Evolutionary conservation across 768 basidiomycete genomes (phyloP), one percentile per base, ranked within the genome.

Genomic region (Naganishia onofrii): DNA sequence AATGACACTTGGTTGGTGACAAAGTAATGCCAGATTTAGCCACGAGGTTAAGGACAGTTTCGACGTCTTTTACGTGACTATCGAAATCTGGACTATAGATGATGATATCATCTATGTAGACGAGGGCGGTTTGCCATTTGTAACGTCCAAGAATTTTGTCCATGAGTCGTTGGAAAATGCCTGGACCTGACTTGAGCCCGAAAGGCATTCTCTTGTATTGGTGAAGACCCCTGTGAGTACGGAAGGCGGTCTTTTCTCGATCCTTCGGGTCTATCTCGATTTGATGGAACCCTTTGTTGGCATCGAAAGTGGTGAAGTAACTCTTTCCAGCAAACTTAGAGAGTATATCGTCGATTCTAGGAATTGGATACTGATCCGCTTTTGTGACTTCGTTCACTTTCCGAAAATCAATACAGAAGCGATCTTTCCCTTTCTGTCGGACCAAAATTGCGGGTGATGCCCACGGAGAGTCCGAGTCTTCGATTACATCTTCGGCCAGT

Each of bases 11-110:
- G 6, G 23, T 34, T 15, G 46, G 48, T 13, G 44, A 15, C 19
- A 66, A 31, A 23, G 28, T 46, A 13, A 66, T n/a, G 4, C 36
- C 36, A 4, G 48, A 48, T 28, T 52, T 38, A n/a, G 36, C 36
- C 21, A 52, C 21, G 23, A 31, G 44, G 31, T 6, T 15, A 19
- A 66, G 48, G 15, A 48, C 34, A 44, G 23, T 31, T 10, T 38
- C 28, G 19, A 66, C 23, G 34, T 69, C 84, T 80, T 44, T 86
- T 19, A 46, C n/a, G 65, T 66, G 65, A 13, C 23, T 26, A 5
- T 66, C 48, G 26, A 66, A 48, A n/a, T 28, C 36, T 2, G 26
- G 23, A 13, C 28, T 51, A 44, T 66, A 66, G 23, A 66, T 38
- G 65, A 51, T 34, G 65, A 66, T 52, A 34, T 66, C 65, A 53